A percentile compares a stretch with the other conserved stretches of the same genome.
Conservation (phyloP, 1,139 yeast species). For the Yamadazyma aaseri region DNA sequence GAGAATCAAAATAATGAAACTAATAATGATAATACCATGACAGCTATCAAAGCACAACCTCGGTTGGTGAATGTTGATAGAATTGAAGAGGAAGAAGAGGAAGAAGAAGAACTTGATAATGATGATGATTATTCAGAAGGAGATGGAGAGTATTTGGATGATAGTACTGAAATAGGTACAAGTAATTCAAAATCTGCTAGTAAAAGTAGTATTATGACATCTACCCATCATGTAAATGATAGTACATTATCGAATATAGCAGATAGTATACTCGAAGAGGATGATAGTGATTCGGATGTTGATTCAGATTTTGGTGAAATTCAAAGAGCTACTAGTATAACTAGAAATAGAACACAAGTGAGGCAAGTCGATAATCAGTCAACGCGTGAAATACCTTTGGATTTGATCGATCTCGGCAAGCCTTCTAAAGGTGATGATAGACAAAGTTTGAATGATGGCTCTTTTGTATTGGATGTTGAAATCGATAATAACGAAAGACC, state of each 20-base stretch:
- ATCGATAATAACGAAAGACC: constrained; percentile 22
- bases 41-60: constrained; percentile 73
- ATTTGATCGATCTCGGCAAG: constrained; percentile 16
- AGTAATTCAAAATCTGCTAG: constrained; percentile 3
- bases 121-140: too few species aligned
- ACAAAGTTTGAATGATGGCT: constrained; percentile 21
- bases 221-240: constrained; percentile 15
- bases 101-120: constrained; percentile 28
- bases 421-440: constrained; percentile 10
- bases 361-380: constrained; percentile 6
- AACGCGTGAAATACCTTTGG: constrained; percentile 12
- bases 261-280: constrained; percentile 17
- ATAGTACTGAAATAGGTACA: constrained; percentile 4
- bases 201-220: constrained; percentile 11
- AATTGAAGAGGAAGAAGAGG: constrained; percentile 52
- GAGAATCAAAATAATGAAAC: constrained; percentile 4
- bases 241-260: constrained; percentile 15
- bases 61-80: constrained; percentile 57
- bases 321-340: constrained; percentile 42
- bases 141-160: constrained; percentile 12
- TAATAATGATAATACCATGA: constrained; percentile 42
- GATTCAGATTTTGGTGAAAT: constrained; percentile 51
- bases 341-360: constrained; percentile 16
- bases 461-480: constrained; percentile 38
- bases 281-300: constrained; percentile 39